Conservation (phyloP, 768 basidiomycete species). For the Termitomyces sp. region DNA sequence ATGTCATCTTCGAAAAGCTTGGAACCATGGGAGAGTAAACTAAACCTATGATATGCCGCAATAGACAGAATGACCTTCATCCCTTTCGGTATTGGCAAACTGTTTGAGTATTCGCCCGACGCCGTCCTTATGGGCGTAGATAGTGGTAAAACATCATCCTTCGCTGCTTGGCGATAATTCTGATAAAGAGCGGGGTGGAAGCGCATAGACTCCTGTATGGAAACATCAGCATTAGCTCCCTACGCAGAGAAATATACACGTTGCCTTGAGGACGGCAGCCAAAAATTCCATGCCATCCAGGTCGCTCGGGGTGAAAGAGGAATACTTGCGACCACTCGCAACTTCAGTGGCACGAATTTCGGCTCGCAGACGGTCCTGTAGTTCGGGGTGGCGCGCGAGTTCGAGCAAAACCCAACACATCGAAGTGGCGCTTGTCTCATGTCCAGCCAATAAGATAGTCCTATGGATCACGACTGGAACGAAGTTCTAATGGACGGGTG, state of each 20-base stretch:
- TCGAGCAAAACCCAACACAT: conserved; percentile 60
- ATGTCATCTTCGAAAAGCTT: not conserved
- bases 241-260: not conserved
- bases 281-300: conserved; percentile 46
- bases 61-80: conserved; percentile 47
- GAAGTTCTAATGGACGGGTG: not conserved
- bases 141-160: conserved; percentile 57
- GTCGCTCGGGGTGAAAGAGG: conserved; percentile 39
- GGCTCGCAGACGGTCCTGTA: conserved; percentile 55
- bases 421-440: conserved; percentile 59
- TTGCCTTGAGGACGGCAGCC: conserved; percentile 42
- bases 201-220: conserved; percentile 41
- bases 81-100: conserved; percentile 45
- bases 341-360: conserved; percentile 44
- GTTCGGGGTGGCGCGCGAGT: conserved; percentile 49
- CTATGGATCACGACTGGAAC: conserved; percentile 16
- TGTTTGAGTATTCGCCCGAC: conserved; percentile 34
- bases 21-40: not conserved
- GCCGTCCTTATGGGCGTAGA: conserved; percentile 42
- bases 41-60: conserved; percentile 49
- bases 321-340: conserved; percentile 29
- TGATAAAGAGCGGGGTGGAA: conserved; percentile 48
- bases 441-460: conserved; percentile 41
- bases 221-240: not conserved
- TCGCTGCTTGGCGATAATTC: conserved; percentile 42